Base-by-base conservation (phyloP, 2,329 filamentous ascomycete genomes). In the Tetracladium maxilliforme region DNA sequence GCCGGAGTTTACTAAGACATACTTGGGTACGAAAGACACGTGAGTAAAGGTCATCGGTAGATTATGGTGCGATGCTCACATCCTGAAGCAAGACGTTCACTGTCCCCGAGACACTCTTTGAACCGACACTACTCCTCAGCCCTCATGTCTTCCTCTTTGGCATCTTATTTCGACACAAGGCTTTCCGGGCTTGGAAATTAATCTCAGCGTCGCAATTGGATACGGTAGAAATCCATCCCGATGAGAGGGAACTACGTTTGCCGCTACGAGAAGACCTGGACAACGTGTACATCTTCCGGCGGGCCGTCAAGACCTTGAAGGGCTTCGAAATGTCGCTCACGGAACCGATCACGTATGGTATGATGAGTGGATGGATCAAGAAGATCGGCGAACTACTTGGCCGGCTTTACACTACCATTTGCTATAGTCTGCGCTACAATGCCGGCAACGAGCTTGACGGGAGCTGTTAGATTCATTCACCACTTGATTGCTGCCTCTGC, bases 91-190 rank as follows among this genome's bases (percentile, higher is more conserved):
- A 49, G 27, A 45, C 27, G 6, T 52, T 52, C 23, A 31, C 31
- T 3, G 31, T 54, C 16, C 44, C 41, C 6, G 37, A 53, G 31
- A 47, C 45, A 21, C 42, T 56, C 21, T 51, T 44, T 38, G 31
- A 50, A 31, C 39, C 30, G 3, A 49, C 37, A 6, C 35, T 56
- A 10, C 33, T 50, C 7, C 41, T 54, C 12, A 54, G 43, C 31
- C 40, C 35, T 5, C 34, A 54, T 32, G 26, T 47, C 10, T 45
- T 42, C 25, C 37, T 53, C 17, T 29, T 51, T 7, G 37, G 41
- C 13, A 40, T 45, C 21, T 31, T 43, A 18, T 42, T 46, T 31
- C 26, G 32, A 11, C 27, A 45, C 25, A 24, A 30, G 23, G 37
- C 35, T 1, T 46, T 45, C 24, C 11, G 27, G 6, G 38, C 39